These are phyloP conservation scores for Pestalotiopsis sp. DNA, from an alignment of 2,329 filamentous ascomycete species.

Conservation along the genomic window DNA sequence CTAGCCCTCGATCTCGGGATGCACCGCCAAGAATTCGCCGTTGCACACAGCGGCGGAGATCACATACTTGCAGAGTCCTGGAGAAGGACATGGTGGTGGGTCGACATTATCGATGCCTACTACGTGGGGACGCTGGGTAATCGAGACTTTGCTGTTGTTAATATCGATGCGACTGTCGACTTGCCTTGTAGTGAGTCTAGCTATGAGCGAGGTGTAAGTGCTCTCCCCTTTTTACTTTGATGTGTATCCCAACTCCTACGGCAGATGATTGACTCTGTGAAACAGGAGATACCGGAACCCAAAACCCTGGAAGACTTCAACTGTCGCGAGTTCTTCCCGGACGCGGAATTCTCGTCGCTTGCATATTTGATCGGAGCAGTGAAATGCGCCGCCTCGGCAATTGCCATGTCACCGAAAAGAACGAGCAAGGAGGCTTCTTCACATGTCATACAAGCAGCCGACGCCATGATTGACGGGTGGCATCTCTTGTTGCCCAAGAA, in stretches of 20 bases:
- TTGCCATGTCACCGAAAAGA: slow-evolving; percentile 26
- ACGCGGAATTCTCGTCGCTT: slow-evolving; percentile 65
- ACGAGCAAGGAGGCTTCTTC: slow-evolving; percentile 26
- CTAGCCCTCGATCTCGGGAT: slow-evolving; percentile 65
- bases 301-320: slow-evolving; percentile 64
- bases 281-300: slow-evolving; percentile 41
- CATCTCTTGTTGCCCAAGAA: slow-evolving; percentile 37
- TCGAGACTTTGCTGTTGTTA: slow-evolving; percentile 29
- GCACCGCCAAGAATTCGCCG: slow-evolving; percentile 58
- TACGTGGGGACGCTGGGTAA: slow-evolving; percentile 34
- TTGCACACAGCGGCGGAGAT: slow-evolving; percentile 48
- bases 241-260: slow-evolving; percentile 26
- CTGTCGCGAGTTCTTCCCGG: slow-evolving; percentile 64
- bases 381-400: slow-evolving; percentile 36
- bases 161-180: slow-evolving; percentile 55
- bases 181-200: slow-evolving; percentile 68
- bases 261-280: slow-evolving; percentile 23
- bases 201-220: slow-evolving; percentile 45
- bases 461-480: slow-evolving; percentile 42
- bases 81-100: slow-evolving; percentile 74
- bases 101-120: slow-evolving; percentile 64
- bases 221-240: too few relatives aligned
- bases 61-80: slow-evolving; percentile 58
- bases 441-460: slow-evolving; percentile 35
- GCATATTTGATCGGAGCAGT: slow-evolving; percentile 69